Evolutionary conservation across 306 rosid species (phyloP), one percentile per base, ranked within the genome.

Genomic region (Myrica gale): DNA sequence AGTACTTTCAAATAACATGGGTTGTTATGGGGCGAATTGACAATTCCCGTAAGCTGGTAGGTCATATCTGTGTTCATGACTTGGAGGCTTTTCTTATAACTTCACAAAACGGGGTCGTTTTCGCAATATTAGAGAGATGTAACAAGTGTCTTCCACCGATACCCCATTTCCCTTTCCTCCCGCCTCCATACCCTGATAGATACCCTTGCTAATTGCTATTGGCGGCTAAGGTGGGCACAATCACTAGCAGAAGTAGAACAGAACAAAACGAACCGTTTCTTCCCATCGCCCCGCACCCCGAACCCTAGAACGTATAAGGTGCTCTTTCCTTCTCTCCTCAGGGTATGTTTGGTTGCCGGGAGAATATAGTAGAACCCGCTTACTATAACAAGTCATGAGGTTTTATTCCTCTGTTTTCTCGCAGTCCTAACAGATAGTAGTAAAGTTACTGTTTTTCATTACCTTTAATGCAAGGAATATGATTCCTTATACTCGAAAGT

Each of bases 201-300:
- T 32, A 2, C 43, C 43, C n/a, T 32, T 32, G 68, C 45, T 0
- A 26, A 9, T 32, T 32, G 68, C 45, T 0, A 26, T 61, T 32
- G 68, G 68, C 68, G 43, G 68, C 68, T 44, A 37, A 7, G 13
- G 44, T 11, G 41, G 39, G 6, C 39, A 58, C 23, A 56, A 5
- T 7, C 16, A 58, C 12, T 21, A 5, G 2, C 66, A 37, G 41
- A 15, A 5, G 2, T 43, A 37, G 41, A 15, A 61, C 19, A 12
- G 10, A 39, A 61, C 68, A 61, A 61, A 61, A 61, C 68, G 68
- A 26, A 37, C 68, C 44, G 68, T 61, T 61, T 61, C 15, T 37
- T 37, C 19, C 8, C 12, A 1, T 26, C 2, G 15, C 19, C 9
- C 57, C 4, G 21, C n/a, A 9, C 65, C 65, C 65, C 13, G 16